Evolutionary conservation across 106 monocot species (phyloP).

Genomic region (Xerophyta viscosa): DNA sequence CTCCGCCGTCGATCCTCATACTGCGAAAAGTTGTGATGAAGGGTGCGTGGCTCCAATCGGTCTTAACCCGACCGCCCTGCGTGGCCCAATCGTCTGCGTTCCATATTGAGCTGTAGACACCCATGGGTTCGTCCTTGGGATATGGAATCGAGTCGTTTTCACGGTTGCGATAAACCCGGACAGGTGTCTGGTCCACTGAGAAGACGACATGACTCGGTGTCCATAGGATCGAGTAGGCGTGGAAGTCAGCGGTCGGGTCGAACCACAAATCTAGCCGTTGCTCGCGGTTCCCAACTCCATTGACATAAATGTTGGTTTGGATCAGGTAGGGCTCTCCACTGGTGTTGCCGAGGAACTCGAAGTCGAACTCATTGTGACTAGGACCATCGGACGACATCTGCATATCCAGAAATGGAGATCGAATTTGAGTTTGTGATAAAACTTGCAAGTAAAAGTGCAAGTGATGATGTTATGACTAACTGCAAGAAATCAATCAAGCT

Average conservation of each 20-base stretch:
- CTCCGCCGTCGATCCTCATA: constrained; percentile 54
- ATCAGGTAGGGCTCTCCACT: constrained; percentile 7
- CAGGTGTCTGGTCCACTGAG: constrained; percentile 66
- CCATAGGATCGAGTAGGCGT: constrained; percentile 8
- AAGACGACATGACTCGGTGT: constrained; percentile 22
- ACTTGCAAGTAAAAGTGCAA: no score
- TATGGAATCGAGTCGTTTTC: constrained; percentile 24
- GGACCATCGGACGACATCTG: constrained; percentile 9
- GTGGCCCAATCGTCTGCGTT: constrained; percentile 99
- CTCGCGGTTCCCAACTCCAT: constrained; percentile 14
- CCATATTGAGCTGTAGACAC: constrained; percentile 85
- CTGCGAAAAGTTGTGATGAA: constrained; percentile 55
- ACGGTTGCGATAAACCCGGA: constrained; percentile 45
- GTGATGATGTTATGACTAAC: no score
- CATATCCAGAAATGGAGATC: no score
- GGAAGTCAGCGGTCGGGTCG: constrained; percentile 13
- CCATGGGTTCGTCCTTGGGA: constrained; percentile 71
- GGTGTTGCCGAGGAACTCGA: constrained; percentile 12
- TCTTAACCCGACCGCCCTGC: constrained; percentile 84
- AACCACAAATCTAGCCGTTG: constrained; percentile 18
- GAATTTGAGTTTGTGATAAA: no score
- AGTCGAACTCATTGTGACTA: constrained; percentile 12
- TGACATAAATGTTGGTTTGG: constrained; percentile 9
- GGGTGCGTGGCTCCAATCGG: constrained; percentile 83
- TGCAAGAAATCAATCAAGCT: no score